phyloP scores from a whole-genome alignment of 257 asterid species.

The Salvia rosmarinus region DNA sequence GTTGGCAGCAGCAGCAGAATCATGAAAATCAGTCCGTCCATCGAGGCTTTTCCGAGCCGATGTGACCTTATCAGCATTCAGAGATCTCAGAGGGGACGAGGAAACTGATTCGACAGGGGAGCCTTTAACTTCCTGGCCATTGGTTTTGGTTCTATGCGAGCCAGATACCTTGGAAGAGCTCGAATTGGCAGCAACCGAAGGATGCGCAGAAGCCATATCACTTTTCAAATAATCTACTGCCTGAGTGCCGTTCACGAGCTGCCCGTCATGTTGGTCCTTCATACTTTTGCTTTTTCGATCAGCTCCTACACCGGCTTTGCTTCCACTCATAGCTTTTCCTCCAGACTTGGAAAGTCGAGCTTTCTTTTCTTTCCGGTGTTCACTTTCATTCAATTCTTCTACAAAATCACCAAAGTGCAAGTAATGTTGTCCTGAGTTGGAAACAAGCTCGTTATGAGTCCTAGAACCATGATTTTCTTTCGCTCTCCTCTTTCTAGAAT shows the following conservation, averaged over 20 bases:
- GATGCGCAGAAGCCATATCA: slow-evolving; percentile 59
- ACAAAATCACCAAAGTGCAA: slow-evolving; percentile 46
- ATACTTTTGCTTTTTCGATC: slow-evolving; percentile 47
- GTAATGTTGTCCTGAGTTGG: slow-evolving; percentile 42
- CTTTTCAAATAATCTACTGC: slow-evolving; percentile 59
- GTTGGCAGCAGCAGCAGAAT: slow-evolving; percentile 43
- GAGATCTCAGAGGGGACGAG: slow-evolving; percentile 79
- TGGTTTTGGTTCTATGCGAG: slow-evolving; percentile 66
- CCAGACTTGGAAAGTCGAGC: slow-evolving; percentile 67
- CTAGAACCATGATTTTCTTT: slow-evolving; percentile 45
- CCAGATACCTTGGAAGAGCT: slow-evolving; percentile 98
- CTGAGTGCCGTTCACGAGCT: slow-evolving; percentile 44
- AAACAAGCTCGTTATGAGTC: slow-evolving; percentile 37
- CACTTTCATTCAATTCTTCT: slow-evolving; percentile 57
- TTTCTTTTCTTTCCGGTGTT: slow-evolving; percentile 70
- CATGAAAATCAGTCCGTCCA: slow-evolving; percentile 51
- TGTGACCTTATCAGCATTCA: slow-evolving; percentile 49
- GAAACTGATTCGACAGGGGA: slow-evolving; percentile 98
- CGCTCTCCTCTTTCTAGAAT: slow-evolving; percentile 64
- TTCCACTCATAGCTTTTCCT: slow-evolving; percentile 59
- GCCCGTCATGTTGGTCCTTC: slow-evolving; percentile 47
- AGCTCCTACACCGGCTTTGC: slow-evolving; percentile 44
- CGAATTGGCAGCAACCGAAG: slow-evolving; percentile 84
- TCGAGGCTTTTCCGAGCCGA: slow-evolving; percentile 47
- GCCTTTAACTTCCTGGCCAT: slow-evolving; percentile 70